Conservation (phyloP, 768 basidiomycete species). For the Boletus tomentosulus region DNA sequence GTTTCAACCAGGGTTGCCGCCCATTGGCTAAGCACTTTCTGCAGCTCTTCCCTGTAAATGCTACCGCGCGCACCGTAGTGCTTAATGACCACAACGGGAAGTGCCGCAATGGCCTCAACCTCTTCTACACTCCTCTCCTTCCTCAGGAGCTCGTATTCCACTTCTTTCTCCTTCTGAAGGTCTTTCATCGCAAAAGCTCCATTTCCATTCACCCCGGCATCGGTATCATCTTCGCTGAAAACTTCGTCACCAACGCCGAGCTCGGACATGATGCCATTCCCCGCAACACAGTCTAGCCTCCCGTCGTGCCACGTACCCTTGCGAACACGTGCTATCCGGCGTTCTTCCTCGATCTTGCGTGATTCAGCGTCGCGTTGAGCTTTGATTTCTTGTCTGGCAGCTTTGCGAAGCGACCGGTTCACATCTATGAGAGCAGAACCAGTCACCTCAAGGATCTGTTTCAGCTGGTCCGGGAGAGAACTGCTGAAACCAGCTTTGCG, state of each 20-base stretch:
- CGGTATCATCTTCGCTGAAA: conserved; percentile 37
- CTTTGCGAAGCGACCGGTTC: conserved; percentile 43
- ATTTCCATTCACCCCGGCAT: conserved; percentile 12
- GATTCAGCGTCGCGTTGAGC: conserved; percentile 36
- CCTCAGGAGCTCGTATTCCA: conserved; percentile 30
- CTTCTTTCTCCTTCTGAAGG: conserved; percentile 25
- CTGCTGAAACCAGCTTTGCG: conserved; percentile 73
- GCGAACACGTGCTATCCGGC: conserved; percentile 44
- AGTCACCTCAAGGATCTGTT: conserved; percentile 78
- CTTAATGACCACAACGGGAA: conserved; percentile 86
- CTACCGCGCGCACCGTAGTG: conserved; percentile 66
- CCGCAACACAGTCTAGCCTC: conserved; percentile 77
- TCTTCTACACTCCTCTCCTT: conserved; percentile 39
- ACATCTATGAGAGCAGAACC: conserved; percentile 67
- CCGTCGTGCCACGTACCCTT: conserved; percentile 84
- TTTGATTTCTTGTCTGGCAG: conserved; percentile 38
- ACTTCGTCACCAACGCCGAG: conserved; percentile 78
- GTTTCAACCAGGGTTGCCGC: conserved; percentile 77
- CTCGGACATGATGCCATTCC: conserved; percentile 83
- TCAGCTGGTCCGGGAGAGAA: conserved; percentile 77
- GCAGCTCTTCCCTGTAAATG: conserved; percentile 61
- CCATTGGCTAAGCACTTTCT: conserved; percentile 79
- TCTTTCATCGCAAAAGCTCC: conserved; percentile 13
- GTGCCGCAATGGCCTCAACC: conserved; percentile 47
- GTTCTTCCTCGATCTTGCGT: conserved; percentile 35